Percentiles rank a stretch among this genome's conserved stretches.
phyloP scores from a whole-genome alignment of 208 protist species.

The Acanthamoeba lenticulata region DNA sequence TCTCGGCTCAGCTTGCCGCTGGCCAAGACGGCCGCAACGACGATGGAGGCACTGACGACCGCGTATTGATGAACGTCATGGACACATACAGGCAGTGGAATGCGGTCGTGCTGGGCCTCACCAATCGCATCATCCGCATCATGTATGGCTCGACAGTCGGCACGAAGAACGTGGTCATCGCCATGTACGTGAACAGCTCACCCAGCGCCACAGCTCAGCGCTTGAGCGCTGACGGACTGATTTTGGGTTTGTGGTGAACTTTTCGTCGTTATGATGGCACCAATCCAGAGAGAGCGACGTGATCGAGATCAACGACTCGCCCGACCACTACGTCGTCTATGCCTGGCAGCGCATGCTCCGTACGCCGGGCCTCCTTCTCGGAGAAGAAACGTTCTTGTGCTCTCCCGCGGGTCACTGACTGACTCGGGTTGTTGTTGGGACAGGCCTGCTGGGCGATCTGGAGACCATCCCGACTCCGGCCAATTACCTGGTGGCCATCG shows the following conservation, averaged over 20 bases:
- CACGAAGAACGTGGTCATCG: not conserved
- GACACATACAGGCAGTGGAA: not conserved
- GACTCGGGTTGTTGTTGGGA: no score
- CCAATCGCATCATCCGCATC: constrained; percentile 14
- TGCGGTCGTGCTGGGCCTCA: not conserved
- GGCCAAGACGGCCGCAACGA: not conserved
- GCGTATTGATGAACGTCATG: not conserved
- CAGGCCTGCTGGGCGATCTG: constrained; percentile 20
- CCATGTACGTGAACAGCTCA: not conserved
- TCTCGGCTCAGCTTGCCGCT: not conserved
- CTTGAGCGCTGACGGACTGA: no score
- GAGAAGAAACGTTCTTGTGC: not conserved
- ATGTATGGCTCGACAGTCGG: constrained; percentile 49
- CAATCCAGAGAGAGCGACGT: not conserved
- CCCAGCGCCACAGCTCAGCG: not conserved
- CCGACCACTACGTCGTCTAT: constrained; percentile 30
- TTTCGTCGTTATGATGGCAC: no score
- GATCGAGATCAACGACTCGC: constrained; percentile 27
- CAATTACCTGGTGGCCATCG: constrained; percentile 52
- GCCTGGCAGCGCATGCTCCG: constrained; percentile 46
- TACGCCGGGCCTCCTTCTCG: not conserved
- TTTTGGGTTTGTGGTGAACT: not conserved
- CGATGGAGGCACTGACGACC: not conserved
- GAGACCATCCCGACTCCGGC: constrained; percentile 46
- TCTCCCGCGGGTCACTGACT: not conserved